Evolutionary conservation across 257 asterid species (phyloP).

Genomic region (Solanum tarijense): DNA sequence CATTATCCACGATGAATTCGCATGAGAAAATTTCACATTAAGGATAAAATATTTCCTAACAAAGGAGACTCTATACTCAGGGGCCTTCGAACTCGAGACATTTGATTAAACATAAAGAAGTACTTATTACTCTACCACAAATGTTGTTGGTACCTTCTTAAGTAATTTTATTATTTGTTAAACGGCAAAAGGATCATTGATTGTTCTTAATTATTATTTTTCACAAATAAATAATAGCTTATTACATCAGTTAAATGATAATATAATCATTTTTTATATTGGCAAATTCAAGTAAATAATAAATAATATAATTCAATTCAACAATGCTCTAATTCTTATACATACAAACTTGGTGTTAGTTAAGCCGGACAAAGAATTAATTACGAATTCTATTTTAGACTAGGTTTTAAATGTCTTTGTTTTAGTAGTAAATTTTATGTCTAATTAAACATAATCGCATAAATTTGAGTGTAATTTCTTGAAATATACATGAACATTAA

Average conservation of each 20-base stretch:
- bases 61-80: accelerated
- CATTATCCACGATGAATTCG: too few species aligned
- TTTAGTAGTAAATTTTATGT: background rate
- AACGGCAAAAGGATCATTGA: background rate
- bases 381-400: background rate
- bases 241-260: background rate
- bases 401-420: background rate
- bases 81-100: background rate
- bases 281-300: background rate
- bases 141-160: background rate
- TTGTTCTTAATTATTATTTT: background rate
- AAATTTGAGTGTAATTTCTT: background rate
- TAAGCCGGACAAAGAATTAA: background rate
- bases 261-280: background rate
- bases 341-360: background rate
- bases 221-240: background rate
- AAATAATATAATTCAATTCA: background rate
- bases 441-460: background rate
- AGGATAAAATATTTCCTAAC: accelerated
- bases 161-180: background rate
- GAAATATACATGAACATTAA: background rate
- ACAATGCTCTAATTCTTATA: background rate
- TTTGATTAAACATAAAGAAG: too few species aligned
- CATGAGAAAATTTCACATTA: too few species aligned
- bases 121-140: too few species aligned